phyloP scores from a whole-genome alignment of 2,329 filamentous ascomycete genomes.

The Fusarium decemcellulare region DNA sequence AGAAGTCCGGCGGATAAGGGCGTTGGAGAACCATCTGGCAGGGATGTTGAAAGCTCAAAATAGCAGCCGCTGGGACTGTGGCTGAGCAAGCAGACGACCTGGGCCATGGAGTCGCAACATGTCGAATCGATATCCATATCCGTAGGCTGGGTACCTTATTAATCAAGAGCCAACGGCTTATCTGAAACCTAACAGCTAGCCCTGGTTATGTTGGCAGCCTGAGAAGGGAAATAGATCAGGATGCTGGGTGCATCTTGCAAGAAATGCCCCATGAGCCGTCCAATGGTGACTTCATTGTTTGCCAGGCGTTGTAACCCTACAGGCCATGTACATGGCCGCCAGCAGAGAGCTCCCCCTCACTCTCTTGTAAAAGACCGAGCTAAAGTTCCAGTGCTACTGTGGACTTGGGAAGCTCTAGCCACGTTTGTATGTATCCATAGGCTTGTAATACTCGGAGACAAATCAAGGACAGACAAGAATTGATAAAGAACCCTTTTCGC shows the following conservation, averaged over 20 bases:
- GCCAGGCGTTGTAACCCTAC: not conserved
- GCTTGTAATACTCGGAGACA: not conserved
- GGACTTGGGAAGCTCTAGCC: not conserved
- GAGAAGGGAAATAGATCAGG: not conserved
- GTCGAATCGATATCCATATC: not conserved
- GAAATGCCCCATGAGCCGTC: not conserved
- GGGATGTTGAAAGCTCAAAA: conserved; percentile 30
- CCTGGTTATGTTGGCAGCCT: not conserved
- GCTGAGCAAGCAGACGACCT: conserved; percentile 35
- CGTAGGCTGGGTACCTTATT: not conserved
- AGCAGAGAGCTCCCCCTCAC: not conserved
- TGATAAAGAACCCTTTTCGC: not conserved
- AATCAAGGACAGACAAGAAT: not conserved
- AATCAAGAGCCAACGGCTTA: not conserved
- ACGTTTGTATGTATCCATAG: not conserved
- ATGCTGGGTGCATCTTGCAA: not conserved
- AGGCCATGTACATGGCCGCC: conserved; percentile 1
- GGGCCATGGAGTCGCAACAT: not conserved
- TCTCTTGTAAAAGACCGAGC: conserved; percentile 1
- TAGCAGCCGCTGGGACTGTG: conserved; percentile 40
- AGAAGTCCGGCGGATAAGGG: not conserved
- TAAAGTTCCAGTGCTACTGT: not conserved
- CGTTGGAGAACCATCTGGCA: not conserved
- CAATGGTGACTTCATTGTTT: not conserved
- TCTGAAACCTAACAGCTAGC: conserved; percentile 9